Conservation (phyloP, 768 basidiomycete species). For the Boletus bicolor region DNA sequence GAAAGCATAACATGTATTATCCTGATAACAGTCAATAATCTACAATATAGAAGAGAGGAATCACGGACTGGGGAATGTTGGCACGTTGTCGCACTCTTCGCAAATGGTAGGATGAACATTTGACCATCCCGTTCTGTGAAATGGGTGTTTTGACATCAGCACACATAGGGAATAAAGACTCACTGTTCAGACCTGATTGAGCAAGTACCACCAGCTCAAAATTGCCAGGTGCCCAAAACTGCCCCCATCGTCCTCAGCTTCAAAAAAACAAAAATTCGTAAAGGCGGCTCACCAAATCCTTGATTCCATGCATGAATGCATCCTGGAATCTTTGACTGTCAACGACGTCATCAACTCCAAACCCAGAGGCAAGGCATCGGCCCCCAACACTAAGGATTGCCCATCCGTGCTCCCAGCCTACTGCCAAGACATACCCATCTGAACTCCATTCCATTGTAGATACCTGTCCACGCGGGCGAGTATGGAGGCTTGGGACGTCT, state of each 20-base stretch:
- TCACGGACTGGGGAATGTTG: constrained; percentile 83
- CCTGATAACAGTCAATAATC: constrained; percentile 44
- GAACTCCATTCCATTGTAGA: constrained; percentile 85
- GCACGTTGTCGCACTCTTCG: constrained; percentile 89
- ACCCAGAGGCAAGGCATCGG: constrained; percentile 75
- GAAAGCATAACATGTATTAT: constrained; percentile 94
- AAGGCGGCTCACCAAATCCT: constrained; percentile 54
- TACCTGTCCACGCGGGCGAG: constrained; percentile 57
- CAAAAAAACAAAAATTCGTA: background rate
- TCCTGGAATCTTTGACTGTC: constrained; percentile 70
- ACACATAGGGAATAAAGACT: constrained; percentile 13
- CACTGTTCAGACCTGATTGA: constrained; percentile 49
- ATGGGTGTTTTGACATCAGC: constrained; percentile 1
- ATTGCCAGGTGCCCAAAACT: constrained; percentile 96
- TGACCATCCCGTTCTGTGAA: constrained; percentile 59
- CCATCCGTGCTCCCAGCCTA: constrained; percentile 90
- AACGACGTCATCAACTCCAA: constrained; percentile 62
- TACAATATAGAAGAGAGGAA: background rate
- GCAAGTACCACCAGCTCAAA: constrained; percentile 82
- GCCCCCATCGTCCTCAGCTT: background rate
- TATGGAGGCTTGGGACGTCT: constrained; percentile 59
- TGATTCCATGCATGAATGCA: constrained; percentile 79
- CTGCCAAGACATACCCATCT: constrained; percentile 92
- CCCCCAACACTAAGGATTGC: constrained; percentile 88
- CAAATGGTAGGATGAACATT: constrained; percentile 85